Evolutionary conservation across 192 early-diverging fungal genomes (phyloP), one percentile per base, ranked within the genome.

Genomic region (Entomortierella chlamydospora): DNA sequence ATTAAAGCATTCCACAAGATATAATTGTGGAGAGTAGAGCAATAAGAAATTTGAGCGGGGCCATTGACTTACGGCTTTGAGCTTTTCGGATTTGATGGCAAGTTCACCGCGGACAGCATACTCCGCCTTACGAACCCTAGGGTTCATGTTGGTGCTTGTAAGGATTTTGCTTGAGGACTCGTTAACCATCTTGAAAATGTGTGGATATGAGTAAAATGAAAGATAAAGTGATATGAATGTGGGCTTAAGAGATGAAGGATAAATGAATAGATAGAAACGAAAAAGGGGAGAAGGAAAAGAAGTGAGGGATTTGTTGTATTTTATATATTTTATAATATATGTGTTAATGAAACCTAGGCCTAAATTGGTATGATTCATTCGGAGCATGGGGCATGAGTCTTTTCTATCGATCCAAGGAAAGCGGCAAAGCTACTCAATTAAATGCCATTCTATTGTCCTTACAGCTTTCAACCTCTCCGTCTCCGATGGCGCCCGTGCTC

Each of bases 31-130:
- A n/a, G n/a, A n/a, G n/a, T n/a, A n/a, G n/a, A n/a, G n/a, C n/a
- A n/a, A n/a, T n/a, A n/a, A n/a, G n/a, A n/a, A n/a, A n/a, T n/a
- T n/a, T n/a, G n/a, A n/a, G n/a, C n/a, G n/a, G n/a, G n/a, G n/a
- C n/a, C n/a, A n/a, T n/a, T n/a, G n/a, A 69, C 76, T 61, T 70
- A 79, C 76, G 12, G 26, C 83, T 49, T 80, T 83, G 47, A 98
- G 86, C 72, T 92, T 85, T 58, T 99, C 98, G 4, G 96, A 95
- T 15, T 91, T 89, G 67, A 99, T 97, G 28, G 98, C 96, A 26
- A 97, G 88, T 65, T 92, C 96, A 25, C 98, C 98, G 55, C 98
- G 91, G 11, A 99, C 97, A 29, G 98, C 97, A 74, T 99, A 99
- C 81, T 98, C 93, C 55, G 94, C 91, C 15, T 88, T 85, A 64